phyloP scores from a whole-genome alignment of 805 yeast genomes.

The Metschnikowia reukaufii region DNA sequence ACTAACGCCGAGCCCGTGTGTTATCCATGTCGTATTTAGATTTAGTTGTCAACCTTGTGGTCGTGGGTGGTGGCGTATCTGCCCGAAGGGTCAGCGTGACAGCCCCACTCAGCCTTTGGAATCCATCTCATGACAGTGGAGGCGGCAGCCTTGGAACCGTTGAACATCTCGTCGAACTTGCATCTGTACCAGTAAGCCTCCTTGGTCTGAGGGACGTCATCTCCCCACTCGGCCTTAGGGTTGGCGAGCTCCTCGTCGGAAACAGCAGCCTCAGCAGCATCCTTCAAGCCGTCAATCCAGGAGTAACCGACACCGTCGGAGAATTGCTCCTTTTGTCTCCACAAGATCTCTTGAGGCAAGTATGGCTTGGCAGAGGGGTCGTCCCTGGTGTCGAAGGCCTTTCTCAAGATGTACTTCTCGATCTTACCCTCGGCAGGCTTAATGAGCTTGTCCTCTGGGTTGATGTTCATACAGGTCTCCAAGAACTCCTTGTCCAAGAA shows the following conservation, averaged over 20 bases:
- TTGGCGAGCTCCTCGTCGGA: slow-evolving; percentile 86
- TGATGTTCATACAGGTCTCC: slow-evolving; percentile 90
- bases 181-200: slow-evolving; percentile 99
- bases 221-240: slow-evolving; percentile 96
- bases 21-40: too few species aligned
- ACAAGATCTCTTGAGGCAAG: slow-evolving; percentile 92
- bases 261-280: slow-evolving; percentile 82
- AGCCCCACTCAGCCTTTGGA: slow-evolving; percentile 99
- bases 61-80: slow-evolving; percentile 93
- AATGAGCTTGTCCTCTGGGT: slow-evolving; percentile 90
- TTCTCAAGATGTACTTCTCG: slow-evolving; percentile 94
- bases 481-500: slow-evolving; percentile 93
- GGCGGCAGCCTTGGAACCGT: slow-evolving; percentile 85
- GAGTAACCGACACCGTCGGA: slow-evolving; percentile 99
- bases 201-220: slow-evolving; percentile 91
- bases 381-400: slow-evolving; percentile 93
- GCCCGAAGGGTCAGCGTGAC: slow-evolving; percentile 98
- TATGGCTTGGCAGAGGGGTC: slow-evolving; percentile 78
- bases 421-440: slow-evolving; percentile 68
- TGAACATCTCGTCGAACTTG: slow-evolving; percentile 89
- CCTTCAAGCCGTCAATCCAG: slow-evolving; percentile 98
- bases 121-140: slow-evolving; percentile 98
- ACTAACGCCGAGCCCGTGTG: not conserved
- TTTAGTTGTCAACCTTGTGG: slow-evolving; percentile 36
- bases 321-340: slow-evolving; percentile 99